Percentiles rank a stretch among this genome's conserved stretches.
phyloP scores from a whole-genome alignment of 192 early-diverging fungal genomes.

The Mortierella hygrophila region DNA sequence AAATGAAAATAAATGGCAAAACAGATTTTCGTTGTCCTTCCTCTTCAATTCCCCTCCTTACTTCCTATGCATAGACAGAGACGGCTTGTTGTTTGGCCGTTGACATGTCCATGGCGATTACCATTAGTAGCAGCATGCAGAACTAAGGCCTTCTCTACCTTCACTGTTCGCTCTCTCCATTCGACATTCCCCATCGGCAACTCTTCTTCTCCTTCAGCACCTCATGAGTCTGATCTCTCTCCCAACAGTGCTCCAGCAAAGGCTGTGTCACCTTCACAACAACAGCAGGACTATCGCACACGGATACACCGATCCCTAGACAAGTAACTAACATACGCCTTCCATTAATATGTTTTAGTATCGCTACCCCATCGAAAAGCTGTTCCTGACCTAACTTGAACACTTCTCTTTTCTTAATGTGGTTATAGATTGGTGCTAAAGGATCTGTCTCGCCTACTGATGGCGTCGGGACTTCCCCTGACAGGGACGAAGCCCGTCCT shows the following conservation, averaged over 20 bases:
- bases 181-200: neutral
- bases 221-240: neutral
- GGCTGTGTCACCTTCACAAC: neutral
- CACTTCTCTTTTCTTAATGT: neutral
- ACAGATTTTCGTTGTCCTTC: neutral
- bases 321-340: neutral
- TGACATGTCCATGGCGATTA: neutral
- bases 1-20: neutral
- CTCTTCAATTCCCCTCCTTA: neutral
- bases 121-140: neutral
- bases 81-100: neutral
- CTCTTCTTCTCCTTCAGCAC: neutral
- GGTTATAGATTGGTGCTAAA: constrained; percentile 14
- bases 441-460: constrained; percentile 18
- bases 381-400: neutral
- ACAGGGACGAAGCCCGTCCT: constrained; percentile 34
- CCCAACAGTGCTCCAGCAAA: neutral
- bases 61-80: neutral
- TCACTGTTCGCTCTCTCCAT: neutral
- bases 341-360: neutral
- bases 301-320: neutral
- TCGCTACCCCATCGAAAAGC: neutral
- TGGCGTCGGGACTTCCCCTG: constrained; percentile 23
- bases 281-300: neutral
- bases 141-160: neutral